Conservation (phyloP, 208 protist species). For the Trypanosoma theileri region DNA sequence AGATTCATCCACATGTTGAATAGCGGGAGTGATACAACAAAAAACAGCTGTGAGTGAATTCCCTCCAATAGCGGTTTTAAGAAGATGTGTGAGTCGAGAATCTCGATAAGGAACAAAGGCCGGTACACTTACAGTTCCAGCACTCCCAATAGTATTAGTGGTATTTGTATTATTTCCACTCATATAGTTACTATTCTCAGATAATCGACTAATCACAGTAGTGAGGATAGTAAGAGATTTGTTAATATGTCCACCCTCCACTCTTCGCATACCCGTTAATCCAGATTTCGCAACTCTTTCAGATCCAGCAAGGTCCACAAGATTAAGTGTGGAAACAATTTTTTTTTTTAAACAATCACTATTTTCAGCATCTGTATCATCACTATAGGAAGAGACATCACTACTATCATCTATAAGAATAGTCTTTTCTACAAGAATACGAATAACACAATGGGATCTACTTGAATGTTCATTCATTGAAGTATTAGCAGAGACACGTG, state of each 20-base stretch:
- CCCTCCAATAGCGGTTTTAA: constrained; percentile 92
- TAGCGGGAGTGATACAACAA: constrained; percentile 69
- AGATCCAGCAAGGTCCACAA: constrained; percentile 94
- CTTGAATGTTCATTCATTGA: constrained; percentile 94
- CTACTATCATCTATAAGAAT: constrained; percentile 14
- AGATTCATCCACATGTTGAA: constrained; percentile 66
- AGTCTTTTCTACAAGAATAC: constrained; percentile 85
- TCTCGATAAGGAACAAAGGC: constrained; percentile 92
- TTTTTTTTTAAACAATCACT: constrained; percentile 22
- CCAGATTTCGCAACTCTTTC: constrained; percentile 93
- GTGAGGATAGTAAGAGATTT: constrained; percentile 80
- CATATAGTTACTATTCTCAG: constrained; percentile 18
- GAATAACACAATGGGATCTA: constrained; percentile 96
- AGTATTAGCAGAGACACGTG: constrained; percentile 73
- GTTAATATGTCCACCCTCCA: constrained; percentile 93
- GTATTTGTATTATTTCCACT: neutral
- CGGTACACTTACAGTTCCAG: neutral
- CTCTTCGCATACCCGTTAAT: constrained; percentile 87
- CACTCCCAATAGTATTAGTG: neutral
- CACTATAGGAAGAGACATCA: constrained; percentile 10
- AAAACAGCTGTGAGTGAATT: constrained; percentile 94
- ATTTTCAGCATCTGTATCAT: constrained; percentile 20
- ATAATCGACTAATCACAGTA: constrained; percentile 75
- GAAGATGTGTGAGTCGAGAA: constrained; percentile 91
- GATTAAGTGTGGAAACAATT: constrained; percentile 76